Conservation (phyloP, 1,284 basidiomycete species). For the Earliella scabrosa region DNA sequence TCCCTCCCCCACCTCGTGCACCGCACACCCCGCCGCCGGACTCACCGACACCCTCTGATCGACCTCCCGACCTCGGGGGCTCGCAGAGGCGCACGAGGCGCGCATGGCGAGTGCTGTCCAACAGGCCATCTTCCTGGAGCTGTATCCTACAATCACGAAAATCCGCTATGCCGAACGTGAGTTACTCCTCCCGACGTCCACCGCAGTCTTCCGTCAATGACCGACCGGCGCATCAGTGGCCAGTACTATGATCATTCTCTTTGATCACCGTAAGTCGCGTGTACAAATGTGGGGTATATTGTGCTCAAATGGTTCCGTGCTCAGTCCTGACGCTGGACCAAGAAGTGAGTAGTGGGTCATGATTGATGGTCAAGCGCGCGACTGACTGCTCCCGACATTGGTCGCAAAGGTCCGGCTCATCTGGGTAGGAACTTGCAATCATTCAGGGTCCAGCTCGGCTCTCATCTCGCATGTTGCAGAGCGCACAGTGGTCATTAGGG, state of each 20-base stretch:
- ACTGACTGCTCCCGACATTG: constrained; percentile 1
- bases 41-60: not conserved
- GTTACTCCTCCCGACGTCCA: not conserved
- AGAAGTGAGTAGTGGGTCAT: constrained; percentile 44
- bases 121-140: constrained; percentile 12
- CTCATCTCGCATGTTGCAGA: constrained; percentile 33
- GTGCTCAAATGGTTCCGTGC: not conserved
- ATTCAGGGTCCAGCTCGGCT: not conserved
- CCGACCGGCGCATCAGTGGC: constrained; percentile 11
- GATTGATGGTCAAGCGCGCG: too few relatives aligned
- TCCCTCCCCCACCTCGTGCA: not conserved
- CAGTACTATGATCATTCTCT: constrained; percentile 22
- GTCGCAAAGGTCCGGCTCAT: constrained; percentile 49
- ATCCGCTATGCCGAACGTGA: constrained; percentile 25
- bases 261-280: constrained; percentile 22
- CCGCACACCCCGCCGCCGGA: not conserved
- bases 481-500: constrained; percentile 53
- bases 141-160: constrained; percentile 18
- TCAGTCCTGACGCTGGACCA: constrained; percentile 55
- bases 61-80: not conserved
- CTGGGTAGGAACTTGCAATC: constrained; percentile 44
- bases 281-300: not conserved
- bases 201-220: not conserved
- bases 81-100: not conserved
- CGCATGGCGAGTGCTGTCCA: constrained; percentile 8